Evolutionary conservation across 179 eudicot genomes (phyloP).

Genomic region (Silene vulgaris): DNA sequence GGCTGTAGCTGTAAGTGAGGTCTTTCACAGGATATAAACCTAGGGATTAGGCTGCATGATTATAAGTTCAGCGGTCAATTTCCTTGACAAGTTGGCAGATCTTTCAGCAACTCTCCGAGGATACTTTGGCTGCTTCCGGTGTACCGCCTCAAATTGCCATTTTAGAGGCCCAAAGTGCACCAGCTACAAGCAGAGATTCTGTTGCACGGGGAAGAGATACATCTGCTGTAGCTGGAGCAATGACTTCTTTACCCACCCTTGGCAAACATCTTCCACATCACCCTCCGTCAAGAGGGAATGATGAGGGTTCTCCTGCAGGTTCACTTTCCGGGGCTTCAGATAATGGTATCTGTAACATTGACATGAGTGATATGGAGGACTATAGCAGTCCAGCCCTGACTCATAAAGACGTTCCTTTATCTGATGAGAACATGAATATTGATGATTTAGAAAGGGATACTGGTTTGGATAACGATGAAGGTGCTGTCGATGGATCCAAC

Average conservation of each 20-base stretch:
- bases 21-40: constrained; percentile 2
- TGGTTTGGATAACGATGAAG: constrained; percentile 45
- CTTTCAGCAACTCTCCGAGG: constrained; percentile 59
- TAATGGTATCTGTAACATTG: constrained; percentile 43
- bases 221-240: constrained; percentile 69
- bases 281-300: constrained; percentile 55
- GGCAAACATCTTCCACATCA: constrained; percentile 50
- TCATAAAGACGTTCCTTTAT: constrained; percentile 41
- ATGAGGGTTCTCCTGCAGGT: constrained; percentile 39
- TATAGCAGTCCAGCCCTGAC: constrained; percentile 36
- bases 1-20: not conserved
- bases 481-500: constrained; percentile 34
- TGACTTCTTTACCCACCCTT: constrained; percentile 57
- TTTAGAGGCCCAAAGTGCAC: constrained; percentile 59
- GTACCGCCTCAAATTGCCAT: constrained; percentile 56
- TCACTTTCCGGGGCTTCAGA: constrained; percentile 55
- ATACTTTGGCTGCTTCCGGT: constrained; percentile 38
- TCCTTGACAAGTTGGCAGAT: constrained; percentile 59
- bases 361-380: constrained; percentile 54
- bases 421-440: constrained; percentile 45
- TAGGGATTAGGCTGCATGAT: constrained; percentile 8
- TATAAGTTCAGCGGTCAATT: constrained; percentile 14
- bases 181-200: constrained; percentile 43
- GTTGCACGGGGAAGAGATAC: constrained; percentile 56
- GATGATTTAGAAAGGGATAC: constrained; percentile 38